Evolutionary conservation across 179 eudicot genomes (phyloP).

Genomic region (Beta lomatogona): DNA sequence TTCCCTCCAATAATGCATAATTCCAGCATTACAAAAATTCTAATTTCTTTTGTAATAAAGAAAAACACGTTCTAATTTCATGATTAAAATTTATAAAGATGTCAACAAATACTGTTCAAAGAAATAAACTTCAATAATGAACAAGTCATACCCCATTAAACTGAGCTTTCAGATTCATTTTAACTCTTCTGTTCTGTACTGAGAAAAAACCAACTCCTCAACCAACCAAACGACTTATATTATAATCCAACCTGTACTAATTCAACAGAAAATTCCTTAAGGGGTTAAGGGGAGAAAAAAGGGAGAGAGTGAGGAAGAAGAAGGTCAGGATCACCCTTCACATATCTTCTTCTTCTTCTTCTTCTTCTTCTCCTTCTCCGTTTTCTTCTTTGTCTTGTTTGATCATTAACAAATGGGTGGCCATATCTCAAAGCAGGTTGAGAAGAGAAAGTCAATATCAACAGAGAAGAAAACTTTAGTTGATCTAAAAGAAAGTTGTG

Average conservation of each 20-base stretch:
- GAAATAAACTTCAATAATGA: neutral
- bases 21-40: conserved; percentile 11
- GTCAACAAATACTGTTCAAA: neutral
- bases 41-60: neutral
- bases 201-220: neutral
- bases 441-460: conserved; percentile 49
- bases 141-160: neutral
- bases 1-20: conserved; percentile 36
- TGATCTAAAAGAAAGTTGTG: conserved; percentile 49
- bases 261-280: conserved; percentile 10
- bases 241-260: conserved; percentile 23
- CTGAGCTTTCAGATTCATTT: conserved; percentile 24
- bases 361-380: neutral
- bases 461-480: conserved; percentile 53
- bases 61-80: conserved; percentile 16
- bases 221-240: conserved; percentile 15
- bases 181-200: neutral
- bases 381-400: conserved; percentile 7
- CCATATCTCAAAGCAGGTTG: conserved; percentile 54
- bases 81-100: neutral
- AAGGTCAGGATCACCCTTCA: neutral
- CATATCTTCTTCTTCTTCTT: neutral
- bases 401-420: conserved; percentile 51
- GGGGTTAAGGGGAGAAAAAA: neutral
- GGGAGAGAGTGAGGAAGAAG: neutral